Percentiles rank a stretch among this genome's conserved stretches.
These are phyloP conservation scores for Carex littledalei DNA, from an alignment of 176 grass and related monocot species.

Conservation along the genomic window DNA sequence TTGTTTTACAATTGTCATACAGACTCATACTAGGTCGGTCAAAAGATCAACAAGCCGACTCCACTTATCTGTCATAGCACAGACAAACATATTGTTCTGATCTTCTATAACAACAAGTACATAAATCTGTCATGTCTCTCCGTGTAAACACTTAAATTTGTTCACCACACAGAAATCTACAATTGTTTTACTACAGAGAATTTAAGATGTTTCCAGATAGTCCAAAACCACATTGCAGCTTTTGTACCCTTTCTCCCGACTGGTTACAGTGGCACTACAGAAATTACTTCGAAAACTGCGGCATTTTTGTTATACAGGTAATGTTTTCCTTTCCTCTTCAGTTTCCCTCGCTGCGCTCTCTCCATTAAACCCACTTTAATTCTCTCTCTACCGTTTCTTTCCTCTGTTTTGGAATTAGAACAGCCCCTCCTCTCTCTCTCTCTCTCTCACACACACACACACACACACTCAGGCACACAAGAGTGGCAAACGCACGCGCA, in stretches of 20 bases:
- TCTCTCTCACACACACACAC: background rate
- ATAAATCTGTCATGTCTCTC: background rate
- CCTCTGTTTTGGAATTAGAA: constrained; percentile 3
- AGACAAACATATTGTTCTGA: background rate
- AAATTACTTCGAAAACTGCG: background rate
- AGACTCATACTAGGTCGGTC: background rate
- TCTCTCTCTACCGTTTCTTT: constrained; percentile 18
- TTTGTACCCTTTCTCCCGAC: constrained; percentile 30
- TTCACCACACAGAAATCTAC: background rate
- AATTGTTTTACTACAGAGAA: background rate
- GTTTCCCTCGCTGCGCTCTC: background rate
- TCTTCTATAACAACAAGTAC: background rate
- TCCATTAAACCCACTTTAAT: constrained; percentile 16
- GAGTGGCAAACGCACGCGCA: background rate
- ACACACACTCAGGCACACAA: background rate
- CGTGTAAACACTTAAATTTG: background rate
- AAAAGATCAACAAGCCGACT: constrained; percentile 11
- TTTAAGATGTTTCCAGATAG: background rate
- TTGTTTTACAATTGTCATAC: background rate
- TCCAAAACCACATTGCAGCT: constrained; percentile 13
- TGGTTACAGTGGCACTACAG: constrained; percentile 5
- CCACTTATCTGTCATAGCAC: background rate
- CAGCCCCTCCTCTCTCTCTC: background rate
- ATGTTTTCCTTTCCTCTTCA: background rate
- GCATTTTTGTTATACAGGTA: background rate